phyloP scores from a whole-genome alignment of 1,284 basidiomycete species.

The Pyrrhoderma noxium region DNA sequence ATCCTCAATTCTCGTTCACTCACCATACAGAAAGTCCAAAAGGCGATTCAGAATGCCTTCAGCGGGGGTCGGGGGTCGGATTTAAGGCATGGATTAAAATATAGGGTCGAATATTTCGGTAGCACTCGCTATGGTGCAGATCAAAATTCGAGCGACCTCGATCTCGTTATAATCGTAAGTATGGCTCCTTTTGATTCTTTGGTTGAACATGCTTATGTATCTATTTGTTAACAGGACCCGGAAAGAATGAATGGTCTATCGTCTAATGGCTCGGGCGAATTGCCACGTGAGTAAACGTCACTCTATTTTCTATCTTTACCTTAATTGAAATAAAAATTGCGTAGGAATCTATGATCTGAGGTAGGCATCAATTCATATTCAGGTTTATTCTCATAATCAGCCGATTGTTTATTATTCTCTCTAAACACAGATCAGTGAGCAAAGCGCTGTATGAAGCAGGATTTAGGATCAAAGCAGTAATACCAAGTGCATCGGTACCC shows the following conservation, averaged over 20 bases:
- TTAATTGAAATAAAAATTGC: background rate
- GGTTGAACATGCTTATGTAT: conserved; percentile 1
- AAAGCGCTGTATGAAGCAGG: conserved; percentile 27
- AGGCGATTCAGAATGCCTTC: conserved; percentile 21
- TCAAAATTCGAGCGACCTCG: conserved; percentile 36
- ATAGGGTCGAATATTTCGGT: conserved; percentile 37
- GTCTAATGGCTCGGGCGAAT: conserved; percentile 21
- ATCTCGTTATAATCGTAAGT: conserved; percentile 44
- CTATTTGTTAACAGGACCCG: conserved; percentile 31
- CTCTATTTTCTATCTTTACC: background rate
- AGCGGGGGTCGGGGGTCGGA: background rate
- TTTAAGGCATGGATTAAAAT: conserved; percentile 29
- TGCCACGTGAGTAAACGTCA: conserved; percentile 27
- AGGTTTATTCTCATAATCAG: too few species aligned
- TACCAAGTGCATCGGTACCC: conserved; percentile 40
- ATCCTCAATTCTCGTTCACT: conserved; percentile 10
- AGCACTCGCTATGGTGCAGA: conserved; percentile 43
- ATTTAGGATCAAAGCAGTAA: conserved; percentile 30
- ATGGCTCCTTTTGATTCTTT: background rate
- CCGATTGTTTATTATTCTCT: background rate
- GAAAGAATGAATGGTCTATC: conserved; percentile 30
- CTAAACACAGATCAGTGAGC: conserved; percentile 23
- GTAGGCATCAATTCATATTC: too few species aligned
- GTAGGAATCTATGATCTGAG: too few species aligned
- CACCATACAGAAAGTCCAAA: conserved; percentile 20